Conservation (phyloP, 2,329 filamentous ascomycete genomes). For the Fusarium transvaalense region DNA sequence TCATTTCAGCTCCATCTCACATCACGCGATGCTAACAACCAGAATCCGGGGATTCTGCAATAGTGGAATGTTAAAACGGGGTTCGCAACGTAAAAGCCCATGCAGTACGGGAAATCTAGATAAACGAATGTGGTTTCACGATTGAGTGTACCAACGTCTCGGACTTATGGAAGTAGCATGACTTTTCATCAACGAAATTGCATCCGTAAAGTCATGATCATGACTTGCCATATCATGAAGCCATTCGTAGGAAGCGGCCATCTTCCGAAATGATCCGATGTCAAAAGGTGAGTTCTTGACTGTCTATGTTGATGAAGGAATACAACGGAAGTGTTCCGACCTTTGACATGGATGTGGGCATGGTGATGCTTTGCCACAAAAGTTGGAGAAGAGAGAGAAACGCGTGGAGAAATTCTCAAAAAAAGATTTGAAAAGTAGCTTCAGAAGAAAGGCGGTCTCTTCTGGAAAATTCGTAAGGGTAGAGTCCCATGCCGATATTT, state of each 20-base stretch:
- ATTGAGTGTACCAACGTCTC: neutral
- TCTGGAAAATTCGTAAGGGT: neutral
- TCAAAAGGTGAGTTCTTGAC: neutral
- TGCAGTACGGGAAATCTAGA: neutral
- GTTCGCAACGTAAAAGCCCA: neutral
- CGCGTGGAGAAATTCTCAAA: conserved; percentile 7
- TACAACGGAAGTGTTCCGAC: conserved; percentile 10
- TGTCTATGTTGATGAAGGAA: neutral
- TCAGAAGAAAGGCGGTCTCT: conserved; percentile 8
- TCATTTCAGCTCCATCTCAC: too few species aligned
- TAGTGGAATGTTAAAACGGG: too few species aligned
- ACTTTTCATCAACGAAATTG: neutral
- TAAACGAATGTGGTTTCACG: neutral
- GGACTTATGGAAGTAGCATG: neutral
- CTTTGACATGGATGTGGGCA: neutral
- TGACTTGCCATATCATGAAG: neutral
- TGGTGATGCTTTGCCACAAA: neutral
- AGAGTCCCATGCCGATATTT: neutral
- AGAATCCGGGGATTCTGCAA: too few species aligned
- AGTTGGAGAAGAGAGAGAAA: conserved; percentile 14
- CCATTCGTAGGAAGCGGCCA: neutral
- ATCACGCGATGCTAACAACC: too few species aligned
- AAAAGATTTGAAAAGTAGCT: conserved; percentile 2
- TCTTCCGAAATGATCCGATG: conserved; percentile 33
- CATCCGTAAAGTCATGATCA: neutral